phyloP scores from a whole-genome alignment of 306 rosid species.

The Inga laurina region DNA sequence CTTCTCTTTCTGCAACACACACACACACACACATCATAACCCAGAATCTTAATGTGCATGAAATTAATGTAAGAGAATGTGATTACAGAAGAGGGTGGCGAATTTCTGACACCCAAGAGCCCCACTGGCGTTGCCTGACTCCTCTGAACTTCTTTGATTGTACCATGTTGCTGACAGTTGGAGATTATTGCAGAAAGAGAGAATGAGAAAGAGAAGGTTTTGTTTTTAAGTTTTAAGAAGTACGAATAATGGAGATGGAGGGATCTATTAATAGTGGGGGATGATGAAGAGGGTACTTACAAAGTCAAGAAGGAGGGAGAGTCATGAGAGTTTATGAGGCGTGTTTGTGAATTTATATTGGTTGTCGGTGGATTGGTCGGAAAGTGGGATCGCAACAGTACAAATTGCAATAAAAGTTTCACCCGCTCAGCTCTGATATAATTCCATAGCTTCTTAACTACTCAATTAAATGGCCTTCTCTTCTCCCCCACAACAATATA shows the following conservation, averaged over 20 bases:
- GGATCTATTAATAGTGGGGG: slow-evolving; percentile 29
- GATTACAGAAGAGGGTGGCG: slow-evolving; percentile 95
- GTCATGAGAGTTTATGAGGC: neutral
- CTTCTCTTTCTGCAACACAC: slow-evolving; percentile 72
- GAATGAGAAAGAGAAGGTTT: neutral
- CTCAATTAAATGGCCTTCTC: slow-evolving; percentile 47
- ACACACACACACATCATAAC: neutral
- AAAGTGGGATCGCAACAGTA: slow-evolving; percentile 42
- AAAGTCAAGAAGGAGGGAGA: neutral
- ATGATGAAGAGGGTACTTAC: neutral
- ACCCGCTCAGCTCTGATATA: slow-evolving; percentile 63
- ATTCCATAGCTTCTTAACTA: slow-evolving; percentile 60
- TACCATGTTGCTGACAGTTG: slow-evolving; percentile 54
- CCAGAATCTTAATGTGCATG: neutral
- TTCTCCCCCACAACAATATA: neutral
- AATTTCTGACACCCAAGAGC: slow-evolving; percentile 99
- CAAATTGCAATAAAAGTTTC: slow-evolving; percentile 71
- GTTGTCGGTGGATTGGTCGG: slow-evolving; percentile 74
- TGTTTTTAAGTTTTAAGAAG: slow-evolving; percentile 17
- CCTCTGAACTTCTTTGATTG: slow-evolving; percentile 96
- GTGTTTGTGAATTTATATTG: slow-evolving; percentile 38
- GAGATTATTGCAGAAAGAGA: slow-evolving; percentile 8
- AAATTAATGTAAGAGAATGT: neutral
- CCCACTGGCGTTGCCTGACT: slow-evolving; percentile 99
- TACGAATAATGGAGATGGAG: slow-evolving; percentile 26